Conservation (phyloP, 129 eudicot species). For the Saposhnikovia divaricata region DNA sequence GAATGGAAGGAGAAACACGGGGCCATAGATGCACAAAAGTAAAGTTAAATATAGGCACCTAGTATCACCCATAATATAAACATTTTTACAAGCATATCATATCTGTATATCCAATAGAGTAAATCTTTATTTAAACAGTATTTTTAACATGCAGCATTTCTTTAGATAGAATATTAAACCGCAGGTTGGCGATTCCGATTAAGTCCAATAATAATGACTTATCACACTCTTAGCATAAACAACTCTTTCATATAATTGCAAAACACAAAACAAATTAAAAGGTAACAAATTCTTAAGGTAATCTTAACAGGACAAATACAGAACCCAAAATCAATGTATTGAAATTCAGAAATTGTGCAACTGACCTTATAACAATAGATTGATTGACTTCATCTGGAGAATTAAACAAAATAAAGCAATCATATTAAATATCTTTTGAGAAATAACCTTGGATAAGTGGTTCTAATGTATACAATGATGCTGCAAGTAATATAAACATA, state of each 20-base stretch:
- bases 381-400: constrained; percentile 87
- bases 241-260: neutral
- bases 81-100: neutral
- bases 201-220: neutral
- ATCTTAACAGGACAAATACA: neutral
- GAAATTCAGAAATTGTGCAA: neutral
- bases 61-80: neutral
- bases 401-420: neutral
- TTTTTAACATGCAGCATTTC: neutral
- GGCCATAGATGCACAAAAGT: neutral
- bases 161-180: neutral
- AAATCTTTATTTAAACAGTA: neutral
- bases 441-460: neutral
- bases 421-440: neutral
- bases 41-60: neutral
- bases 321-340: neutral
- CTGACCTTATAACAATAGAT: constrained; percentile 86
- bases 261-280: neutral
- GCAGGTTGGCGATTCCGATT: neutral
- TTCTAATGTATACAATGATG: neutral
- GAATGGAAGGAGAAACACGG: neutral
- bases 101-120: neutral
- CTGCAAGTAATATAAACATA: constrained; percentile 13
- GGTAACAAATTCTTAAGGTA: neutral
- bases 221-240: neutral